phyloP scores from a whole-genome alignment of 257 asterid species.

The Hygrophila difformis region DNA sequence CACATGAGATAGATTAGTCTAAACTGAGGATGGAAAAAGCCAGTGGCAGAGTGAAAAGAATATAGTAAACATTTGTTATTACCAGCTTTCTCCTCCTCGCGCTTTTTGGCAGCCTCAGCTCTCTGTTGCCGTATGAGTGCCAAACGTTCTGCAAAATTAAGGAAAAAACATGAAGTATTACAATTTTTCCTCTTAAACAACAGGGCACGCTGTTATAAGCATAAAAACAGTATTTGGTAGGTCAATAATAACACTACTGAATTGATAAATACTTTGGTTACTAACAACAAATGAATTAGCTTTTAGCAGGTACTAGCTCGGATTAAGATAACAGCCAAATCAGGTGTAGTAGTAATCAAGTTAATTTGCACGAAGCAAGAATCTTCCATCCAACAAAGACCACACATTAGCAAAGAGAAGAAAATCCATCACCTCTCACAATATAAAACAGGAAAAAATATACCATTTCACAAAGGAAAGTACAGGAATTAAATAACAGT shows the following conservation, averaged over 20 bases:
- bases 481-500: too few relatives aligned
- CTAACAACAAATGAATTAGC: neutral
- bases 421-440: neutral
- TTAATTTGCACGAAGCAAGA: too few relatives aligned
- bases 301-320: neutral
- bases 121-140: slow-evolving; percentile 69
- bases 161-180: neutral
- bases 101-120: slow-evolving; percentile 60
- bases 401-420: too few relatives aligned
- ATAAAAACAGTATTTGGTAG: neutral
- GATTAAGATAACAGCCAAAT: neutral
- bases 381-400: too few relatives aligned
- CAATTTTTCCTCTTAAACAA: neutral
- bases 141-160: slow-evolving; percentile 47
- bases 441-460: too few relatives aligned
- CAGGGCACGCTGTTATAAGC: neutral
- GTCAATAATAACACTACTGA: neutral
- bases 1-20: neutral
- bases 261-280: neutral
- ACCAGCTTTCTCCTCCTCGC: slow-evolving; percentile 73
- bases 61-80: neutral
- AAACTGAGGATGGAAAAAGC: neutral
- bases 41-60: neutral
- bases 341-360: too few relatives aligned
- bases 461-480: neutral